Percentiles rank a stretch among this genome's conserved stretches.
Evolutionary conservation across 148 eudicot genomes (phyloP).

Genomic region (Spergularia bocconei): DNA sequence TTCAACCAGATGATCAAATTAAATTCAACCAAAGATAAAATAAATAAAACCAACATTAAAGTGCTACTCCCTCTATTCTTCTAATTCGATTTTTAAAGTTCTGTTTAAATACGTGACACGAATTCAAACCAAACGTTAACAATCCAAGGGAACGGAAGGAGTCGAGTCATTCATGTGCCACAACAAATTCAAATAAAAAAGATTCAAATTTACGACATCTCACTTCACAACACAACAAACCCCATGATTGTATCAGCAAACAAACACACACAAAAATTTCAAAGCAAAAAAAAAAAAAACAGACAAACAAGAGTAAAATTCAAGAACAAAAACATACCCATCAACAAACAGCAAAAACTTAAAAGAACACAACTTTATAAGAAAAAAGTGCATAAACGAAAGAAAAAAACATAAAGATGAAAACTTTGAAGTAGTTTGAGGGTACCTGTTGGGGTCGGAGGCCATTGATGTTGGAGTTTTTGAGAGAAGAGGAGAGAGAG

Average conservation of each 20-base stretch:
- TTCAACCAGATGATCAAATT: too few species aligned
- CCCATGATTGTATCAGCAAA: background rate
- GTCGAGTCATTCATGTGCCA: too few species aligned
- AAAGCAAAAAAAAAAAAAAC: background rate
- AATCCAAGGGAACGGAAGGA: too few species aligned
- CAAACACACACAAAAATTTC: background rate
- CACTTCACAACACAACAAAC: too few species aligned
- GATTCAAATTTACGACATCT: too few species aligned
- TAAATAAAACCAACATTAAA: too few species aligned
- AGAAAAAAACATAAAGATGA: background rate
- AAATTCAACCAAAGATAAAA: too few species aligned
- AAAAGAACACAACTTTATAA: background rate
- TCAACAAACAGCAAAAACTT: background rate
- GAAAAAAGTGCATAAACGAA: background rate
- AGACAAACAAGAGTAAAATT: background rate
- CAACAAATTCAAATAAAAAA: too few species aligned
- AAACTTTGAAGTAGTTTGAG: background rate
- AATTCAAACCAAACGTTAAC: too few species aligned
- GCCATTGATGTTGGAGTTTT: constrained; percentile 18
- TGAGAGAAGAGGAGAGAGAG: background rate
- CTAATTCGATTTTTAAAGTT: too few species aligned
- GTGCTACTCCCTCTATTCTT: too few species aligned
- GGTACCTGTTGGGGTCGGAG: constrained; percentile 22
- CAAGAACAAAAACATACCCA: background rate
- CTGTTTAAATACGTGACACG: too few species aligned